Evolutionary conservation across 1,284 basidiomycete species (phyloP).

Genomic region (Pseudozyma hubeiensis): DNA sequence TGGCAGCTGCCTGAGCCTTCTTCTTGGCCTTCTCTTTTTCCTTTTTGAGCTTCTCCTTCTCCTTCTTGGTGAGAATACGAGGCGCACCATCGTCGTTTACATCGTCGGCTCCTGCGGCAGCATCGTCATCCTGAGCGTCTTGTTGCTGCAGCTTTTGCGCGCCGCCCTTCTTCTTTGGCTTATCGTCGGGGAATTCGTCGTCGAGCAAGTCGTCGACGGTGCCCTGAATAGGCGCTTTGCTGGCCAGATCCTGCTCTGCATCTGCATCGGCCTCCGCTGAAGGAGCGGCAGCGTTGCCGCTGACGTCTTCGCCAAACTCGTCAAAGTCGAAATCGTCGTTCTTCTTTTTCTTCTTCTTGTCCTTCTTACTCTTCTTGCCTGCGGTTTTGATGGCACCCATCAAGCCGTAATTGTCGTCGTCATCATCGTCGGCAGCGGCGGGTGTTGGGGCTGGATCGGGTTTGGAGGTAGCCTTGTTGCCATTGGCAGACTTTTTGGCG

Average conservation of each 20-base stretch:
- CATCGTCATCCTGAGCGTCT: constrained; percentile 16
- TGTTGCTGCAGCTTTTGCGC: constrained; percentile 29
- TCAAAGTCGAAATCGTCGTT: constrained; percentile 64
- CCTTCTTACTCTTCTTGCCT: constrained; percentile 61
- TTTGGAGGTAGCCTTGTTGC: constrained; percentile 23
- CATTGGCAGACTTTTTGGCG: constrained; percentile 30
- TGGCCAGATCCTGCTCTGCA: constrained; percentile 23
- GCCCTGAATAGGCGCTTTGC: constrained; percentile 51
- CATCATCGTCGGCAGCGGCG: constrained; percentile 38
- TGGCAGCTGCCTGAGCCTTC: constrained; percentile 64
- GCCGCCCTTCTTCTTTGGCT: constrained; percentile 42
- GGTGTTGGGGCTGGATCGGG: constrained; percentile 25
- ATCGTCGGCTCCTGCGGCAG: constrained; percentile 17
- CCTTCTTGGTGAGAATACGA: constrained; percentile 65
- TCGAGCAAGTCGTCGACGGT: constrained; percentile 46
- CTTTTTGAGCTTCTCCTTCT: constrained; percentile 68
- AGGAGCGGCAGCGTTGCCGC: constrained; percentile 42
- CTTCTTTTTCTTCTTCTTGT: constrained; percentile 60
- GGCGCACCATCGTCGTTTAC: constrained; percentile 42
- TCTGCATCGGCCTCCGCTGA: constrained; percentile 19
- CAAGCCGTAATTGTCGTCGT: constrained; percentile 56
- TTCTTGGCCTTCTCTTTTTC: constrained; percentile 67
- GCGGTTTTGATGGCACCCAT: constrained; percentile 55
- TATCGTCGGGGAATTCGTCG: constrained; percentile 52
- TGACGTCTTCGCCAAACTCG: constrained; percentile 60